Evolutionary conservation across 495 filamentous ascomycete species (phyloP).

Genomic region (Glutinoglossum americanum): DNA sequence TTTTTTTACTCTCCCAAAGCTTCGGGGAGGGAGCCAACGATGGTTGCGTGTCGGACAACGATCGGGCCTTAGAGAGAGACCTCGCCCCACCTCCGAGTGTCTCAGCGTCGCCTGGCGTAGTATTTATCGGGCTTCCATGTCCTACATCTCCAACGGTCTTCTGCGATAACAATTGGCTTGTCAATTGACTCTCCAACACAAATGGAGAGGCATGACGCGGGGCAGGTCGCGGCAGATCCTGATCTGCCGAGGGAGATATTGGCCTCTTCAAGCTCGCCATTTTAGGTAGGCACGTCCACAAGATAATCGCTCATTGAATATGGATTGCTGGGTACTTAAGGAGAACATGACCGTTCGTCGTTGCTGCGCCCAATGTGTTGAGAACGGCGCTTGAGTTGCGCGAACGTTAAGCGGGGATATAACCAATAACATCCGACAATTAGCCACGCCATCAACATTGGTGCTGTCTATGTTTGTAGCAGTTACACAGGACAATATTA

Average conservation of each 20-base stretch:
- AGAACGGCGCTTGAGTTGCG: no score
- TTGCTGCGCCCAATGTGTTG: neutral
- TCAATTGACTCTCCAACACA: neutral
- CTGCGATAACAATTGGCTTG: neutral
- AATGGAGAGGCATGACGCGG: neutral
- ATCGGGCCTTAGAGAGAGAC: constrained; percentile 14
- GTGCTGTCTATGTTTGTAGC: no score
- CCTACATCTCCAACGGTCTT: neutral
- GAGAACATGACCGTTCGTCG: neutral
- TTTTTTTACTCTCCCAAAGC: constrained; percentile 32
- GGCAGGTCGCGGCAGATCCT: neutral
- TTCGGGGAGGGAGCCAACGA: constrained; percentile 42
- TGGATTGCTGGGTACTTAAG: neutral
- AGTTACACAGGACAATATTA: no score
- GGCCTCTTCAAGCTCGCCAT: neutral
- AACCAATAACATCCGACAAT: neutral
- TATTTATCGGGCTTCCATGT: neutral
- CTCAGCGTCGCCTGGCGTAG: neutral
- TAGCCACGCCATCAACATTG: neutral
- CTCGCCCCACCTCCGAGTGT: neutral
- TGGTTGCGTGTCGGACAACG: constrained; percentile 21
- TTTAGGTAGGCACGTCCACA: neutral
- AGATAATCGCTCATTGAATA: neutral
- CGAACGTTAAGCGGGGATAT: neutral
- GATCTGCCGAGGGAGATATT: neutral